phyloP scores from a whole-genome alignment of 345 rosid genomes.

The Litchi chinensis region DNA sequence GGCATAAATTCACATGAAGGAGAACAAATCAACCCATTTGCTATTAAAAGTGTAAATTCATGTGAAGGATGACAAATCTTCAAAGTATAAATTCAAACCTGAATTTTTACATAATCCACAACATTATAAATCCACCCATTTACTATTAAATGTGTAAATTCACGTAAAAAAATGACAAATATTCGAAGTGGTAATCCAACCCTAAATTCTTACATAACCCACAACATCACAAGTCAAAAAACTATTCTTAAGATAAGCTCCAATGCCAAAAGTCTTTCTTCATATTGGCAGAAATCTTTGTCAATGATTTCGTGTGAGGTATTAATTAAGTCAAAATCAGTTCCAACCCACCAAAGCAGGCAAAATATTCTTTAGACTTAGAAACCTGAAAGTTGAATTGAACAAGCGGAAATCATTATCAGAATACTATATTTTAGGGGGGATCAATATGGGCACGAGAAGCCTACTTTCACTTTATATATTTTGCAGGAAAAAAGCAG shows the following conservation, averaged over 20 bases:
- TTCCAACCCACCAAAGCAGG: neutral
- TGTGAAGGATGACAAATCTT: no score
- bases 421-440: neutral
- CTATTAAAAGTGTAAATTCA: no score
- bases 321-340: neutral
- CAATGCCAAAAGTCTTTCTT: neutral
- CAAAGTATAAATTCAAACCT: no score
- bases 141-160: no score
- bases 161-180: no score
- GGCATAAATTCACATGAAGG: no score
- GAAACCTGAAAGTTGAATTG: neutral
- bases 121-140: no score
- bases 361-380: neutral
- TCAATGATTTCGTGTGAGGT: conserved; percentile 1
- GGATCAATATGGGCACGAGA: neutral
- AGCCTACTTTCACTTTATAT: neutral
- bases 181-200: no score
- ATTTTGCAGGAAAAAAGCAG: neutral
- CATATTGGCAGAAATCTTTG: neutral
- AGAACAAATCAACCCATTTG: no score
- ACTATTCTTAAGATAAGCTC: neutral
- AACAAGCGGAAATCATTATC: neutral
- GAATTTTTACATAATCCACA: no score
- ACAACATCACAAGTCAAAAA: no score
- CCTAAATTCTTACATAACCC: no score